phyloP scores from a whole-genome alignment of 805 yeast species.

The Pichia nakasei region DNA sequence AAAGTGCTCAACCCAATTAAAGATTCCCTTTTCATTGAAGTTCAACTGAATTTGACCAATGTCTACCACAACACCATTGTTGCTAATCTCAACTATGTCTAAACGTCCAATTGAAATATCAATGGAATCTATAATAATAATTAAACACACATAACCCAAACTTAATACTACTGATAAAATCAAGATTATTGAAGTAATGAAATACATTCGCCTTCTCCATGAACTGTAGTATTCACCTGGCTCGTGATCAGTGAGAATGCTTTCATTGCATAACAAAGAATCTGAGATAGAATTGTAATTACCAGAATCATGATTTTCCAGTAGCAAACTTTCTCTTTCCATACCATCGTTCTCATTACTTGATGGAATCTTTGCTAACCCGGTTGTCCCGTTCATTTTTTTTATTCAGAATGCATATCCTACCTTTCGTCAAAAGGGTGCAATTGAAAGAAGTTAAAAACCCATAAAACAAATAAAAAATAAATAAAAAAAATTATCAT shows the following conservation, averaged over 20 bases:
- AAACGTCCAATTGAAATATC: neutral
- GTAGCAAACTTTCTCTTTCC: neutral
- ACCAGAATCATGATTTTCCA: neutral
- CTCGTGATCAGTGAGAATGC: neutral
- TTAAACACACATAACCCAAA: neutral
- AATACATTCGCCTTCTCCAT: neutral
- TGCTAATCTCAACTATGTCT: neutral
- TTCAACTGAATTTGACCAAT: neutral
- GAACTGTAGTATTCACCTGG: neutral
- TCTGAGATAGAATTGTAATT: neutral
- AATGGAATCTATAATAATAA: neutral
- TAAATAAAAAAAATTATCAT: no score
- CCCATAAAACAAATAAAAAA: no score
- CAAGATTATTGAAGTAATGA: no score
- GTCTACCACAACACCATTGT: neutral
- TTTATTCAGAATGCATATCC: no score
- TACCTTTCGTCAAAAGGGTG: no score
- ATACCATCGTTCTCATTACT: no score
- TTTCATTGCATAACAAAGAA: neutral
- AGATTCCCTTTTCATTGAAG: neutral
- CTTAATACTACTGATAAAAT: neutral
- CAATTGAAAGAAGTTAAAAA: no score
- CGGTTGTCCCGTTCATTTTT: no score
- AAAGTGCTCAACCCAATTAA: neutral
- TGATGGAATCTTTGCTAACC: no score